Percentiles rank a stretch among this genome's conserved stretches.
Evolutionary conservation across 352 stramenopile genomes (phyloP).

Genomic region (Phytopythium boreale): DNA sequence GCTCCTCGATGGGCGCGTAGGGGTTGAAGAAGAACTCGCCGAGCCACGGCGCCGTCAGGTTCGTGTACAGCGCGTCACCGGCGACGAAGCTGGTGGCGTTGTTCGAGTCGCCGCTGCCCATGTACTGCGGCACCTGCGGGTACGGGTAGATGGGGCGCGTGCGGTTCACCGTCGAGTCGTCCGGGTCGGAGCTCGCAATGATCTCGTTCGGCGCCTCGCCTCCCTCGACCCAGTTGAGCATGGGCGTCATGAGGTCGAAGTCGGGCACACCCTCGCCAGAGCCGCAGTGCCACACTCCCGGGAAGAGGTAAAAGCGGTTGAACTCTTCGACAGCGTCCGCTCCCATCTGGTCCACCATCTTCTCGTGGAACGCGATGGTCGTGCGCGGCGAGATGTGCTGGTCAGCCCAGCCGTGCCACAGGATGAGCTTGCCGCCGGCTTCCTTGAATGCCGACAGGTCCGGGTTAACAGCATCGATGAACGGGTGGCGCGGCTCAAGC

Average conservation of each 20-base stretch:
- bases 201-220: slow-evolving; percentile 24
- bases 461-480: slow-evolving; percentile 35
- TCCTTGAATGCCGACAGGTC: slow-evolving; percentile 34
- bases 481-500: slow-evolving; percentile 22
- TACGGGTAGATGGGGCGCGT: slow-evolving; percentile 23
- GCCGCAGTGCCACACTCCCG: slow-evolving; percentile 43
- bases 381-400: slow-evolving; percentile 45
- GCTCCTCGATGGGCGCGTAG: slow-evolving; percentile 10
- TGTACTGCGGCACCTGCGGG: slow-evolving; percentile 18
- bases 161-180: slow-evolving; percentile 13
- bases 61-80: slow-evolving; percentile 16
- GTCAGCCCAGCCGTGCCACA: slow-evolving; percentile 47
- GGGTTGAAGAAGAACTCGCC: slow-evolving; percentile 25
- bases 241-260: slow-evolving; percentile 41
- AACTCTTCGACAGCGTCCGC: slow-evolving; percentile 26
- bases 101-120: slow-evolving; percentile 13
- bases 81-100: slow-evolving; percentile 18
- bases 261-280: slow-evolving; percentile 31
- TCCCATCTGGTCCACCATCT: slow-evolving; percentile 29
- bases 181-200: slow-evolving; percentile 20
- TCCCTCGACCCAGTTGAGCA: slow-evolving; percentile 40
- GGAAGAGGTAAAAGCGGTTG: slow-evolving; percentile 41
- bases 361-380: slow-evolving; percentile 43
- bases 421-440: slow-evolving; percentile 38
- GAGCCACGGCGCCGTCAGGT: slow-evolving; percentile 15